These are phyloP conservation scores for Hygrophila difformis DNA, from an alignment of 257 asterid genomes.

Conservation along the genomic window DNA sequence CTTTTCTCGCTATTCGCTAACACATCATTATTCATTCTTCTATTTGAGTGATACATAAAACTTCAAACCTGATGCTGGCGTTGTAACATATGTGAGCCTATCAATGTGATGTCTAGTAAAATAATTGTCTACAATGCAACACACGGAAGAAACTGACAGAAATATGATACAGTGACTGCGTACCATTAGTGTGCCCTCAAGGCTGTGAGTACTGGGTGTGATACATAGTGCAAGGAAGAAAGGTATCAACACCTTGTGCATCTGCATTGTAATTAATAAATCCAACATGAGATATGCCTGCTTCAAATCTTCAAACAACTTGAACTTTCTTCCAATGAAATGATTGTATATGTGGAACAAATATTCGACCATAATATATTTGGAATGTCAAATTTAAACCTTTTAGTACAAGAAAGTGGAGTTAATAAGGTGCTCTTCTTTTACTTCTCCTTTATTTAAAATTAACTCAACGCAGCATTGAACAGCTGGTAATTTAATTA, in stretches of 20 bases:
- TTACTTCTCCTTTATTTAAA: background rate
- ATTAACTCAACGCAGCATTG: background rate
- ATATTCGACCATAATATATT: background rate
- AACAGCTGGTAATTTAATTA: too few species aligned
- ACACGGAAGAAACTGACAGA: background rate
- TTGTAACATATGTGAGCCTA: too few species aligned
- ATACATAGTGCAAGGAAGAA: conserved; percentile 69
- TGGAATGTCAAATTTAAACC: conserved; percentile 3
- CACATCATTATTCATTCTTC: too few species aligned
- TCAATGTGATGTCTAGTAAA: too few species aligned
- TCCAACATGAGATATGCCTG: conserved; percentile 4
- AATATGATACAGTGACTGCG: conserved; percentile 17
- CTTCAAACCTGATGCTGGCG: too few species aligned
- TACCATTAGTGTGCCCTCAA: conserved; percentile 92
- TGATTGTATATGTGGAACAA: conserved; percentile 5
- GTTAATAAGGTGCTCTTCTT: background rate
- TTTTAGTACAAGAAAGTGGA: conserved; percentile 5
- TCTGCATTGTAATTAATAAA: conserved; percentile 41
- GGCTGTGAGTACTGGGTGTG: conserved; percentile 88
- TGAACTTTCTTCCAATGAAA: conserved; percentile 2
- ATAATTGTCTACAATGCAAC: too few species aligned
- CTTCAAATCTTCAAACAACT: conserved; percentile 1
- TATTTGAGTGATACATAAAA: too few species aligned
- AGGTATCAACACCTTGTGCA: conserved; percentile 88
- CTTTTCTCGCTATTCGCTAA: too few species aligned